These are phyloP conservation scores for Euphorbia lathyris DNA, from an alignment of 345 rosid species.

Conservation along the genomic window DNA sequence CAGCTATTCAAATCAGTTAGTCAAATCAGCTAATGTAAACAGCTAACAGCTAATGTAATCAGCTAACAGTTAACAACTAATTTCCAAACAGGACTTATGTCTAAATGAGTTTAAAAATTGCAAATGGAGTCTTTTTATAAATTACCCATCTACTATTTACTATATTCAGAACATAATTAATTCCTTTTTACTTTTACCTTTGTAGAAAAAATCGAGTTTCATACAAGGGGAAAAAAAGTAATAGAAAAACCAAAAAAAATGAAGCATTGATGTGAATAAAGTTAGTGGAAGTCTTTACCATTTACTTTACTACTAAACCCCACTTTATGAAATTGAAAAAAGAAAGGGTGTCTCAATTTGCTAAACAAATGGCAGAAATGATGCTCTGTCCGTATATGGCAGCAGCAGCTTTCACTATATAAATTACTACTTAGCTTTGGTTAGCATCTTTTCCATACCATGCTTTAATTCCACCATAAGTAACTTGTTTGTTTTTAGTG, in stretches of 20 bases:
- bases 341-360: neutral
- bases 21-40: no score
- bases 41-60: no score
- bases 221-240: neutral
- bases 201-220: neutral
- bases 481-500: neutral
- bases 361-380: neutral
- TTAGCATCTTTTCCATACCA: neutral
- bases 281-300: constrained; percentile 1
- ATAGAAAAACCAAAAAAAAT: neutral
- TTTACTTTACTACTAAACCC: neutral
- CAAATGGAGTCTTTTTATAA: no score
- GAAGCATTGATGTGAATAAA: neutral
- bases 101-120: no score
- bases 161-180: neutral
- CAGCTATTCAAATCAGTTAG: no score
- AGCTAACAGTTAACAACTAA: no score
- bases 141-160: no score
- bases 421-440: neutral
- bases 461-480: neutral
- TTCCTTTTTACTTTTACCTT: neutral
- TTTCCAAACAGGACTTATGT: no score
- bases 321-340: neutral
- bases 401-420: constrained; percentile 19
- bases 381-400: neutral